Evolutionary conservation across 2,329 filamentous ascomycete genomes (phyloP).

Genomic region (Exophiala sp.): DNA sequence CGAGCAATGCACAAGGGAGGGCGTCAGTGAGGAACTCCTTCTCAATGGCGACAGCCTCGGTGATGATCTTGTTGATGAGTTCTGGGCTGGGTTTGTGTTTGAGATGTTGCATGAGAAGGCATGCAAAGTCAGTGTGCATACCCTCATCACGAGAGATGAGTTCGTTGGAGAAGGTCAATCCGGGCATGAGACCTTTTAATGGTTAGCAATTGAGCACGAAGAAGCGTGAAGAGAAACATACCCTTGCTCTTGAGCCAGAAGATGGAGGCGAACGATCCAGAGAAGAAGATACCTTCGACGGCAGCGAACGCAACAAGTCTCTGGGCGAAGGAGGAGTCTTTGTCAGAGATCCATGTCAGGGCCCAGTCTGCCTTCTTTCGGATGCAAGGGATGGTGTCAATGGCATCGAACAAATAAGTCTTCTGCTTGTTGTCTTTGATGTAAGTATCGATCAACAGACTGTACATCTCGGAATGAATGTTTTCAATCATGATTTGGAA

Average conservation of each 20-base stretch:
- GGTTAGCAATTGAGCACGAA: not conserved
- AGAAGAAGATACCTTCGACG: conserved; percentile 99
- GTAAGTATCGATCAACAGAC: conserved; percentile 96
- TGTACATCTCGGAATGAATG: conserved; percentile 99
- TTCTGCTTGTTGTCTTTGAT: conserved; percentile 55
- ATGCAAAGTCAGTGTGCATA: conserved; percentile 98
- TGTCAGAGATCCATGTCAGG: conserved; percentile 88
- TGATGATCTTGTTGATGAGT: conserved; percentile 81
- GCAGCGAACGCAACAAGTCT: conserved; percentile 95
- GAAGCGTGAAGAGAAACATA: not conserved
- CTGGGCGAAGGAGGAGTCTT: conserved; percentile 89
- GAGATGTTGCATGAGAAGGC: conserved; percentile 94
- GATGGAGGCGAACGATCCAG: conserved; percentile 95
- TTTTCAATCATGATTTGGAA: conserved; percentile 97
- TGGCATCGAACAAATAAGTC: conserved; percentile 93
- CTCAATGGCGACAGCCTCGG: conserved; percentile 89
- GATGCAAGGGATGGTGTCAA: conserved; percentile 98
- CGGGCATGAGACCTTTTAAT: conserved; percentile 75
- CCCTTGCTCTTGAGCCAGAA: conserved; percentile 99
- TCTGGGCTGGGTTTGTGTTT: conserved; percentile 84
- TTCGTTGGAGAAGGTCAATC: conserved; percentile 98
- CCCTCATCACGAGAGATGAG: conserved; percentile 99
- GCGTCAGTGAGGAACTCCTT: conserved; percentile 97
- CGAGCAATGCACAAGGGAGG: conserved; percentile 84
- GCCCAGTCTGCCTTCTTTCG: conserved; percentile 99